Evolutionary conservation across 208 protist genomes (phyloP), one percentile per base, ranked within the genome.

Genomic region (Entamoeba histolytica): DNA sequence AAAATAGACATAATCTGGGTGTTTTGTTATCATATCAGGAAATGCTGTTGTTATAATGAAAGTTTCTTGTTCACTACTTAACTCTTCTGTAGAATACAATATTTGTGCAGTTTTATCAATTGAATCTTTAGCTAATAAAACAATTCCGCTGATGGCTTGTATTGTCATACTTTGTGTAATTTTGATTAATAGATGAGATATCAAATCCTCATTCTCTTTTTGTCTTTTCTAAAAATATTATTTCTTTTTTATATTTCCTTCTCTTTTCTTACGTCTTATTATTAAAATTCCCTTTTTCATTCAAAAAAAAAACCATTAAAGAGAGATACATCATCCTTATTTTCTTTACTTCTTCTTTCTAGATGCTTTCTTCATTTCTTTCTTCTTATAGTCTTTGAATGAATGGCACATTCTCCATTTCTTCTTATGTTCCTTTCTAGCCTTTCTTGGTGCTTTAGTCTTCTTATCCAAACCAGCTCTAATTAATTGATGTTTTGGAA

Each of bases 401-500:
- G 61, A 78, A 35, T 78, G 61, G 61, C 61, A 78, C 61, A 78
- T 78, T 78, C 61, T 78, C 61, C 61, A 78, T 35, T 78, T 78
- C 61, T 78, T 78, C 61, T 78, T 78, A 28, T 39, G 17, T 35
- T 78, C 61, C 61, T 78, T 78, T 78, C 61, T 78, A 39, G 17
- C 28, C 5, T 78, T 78, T 78, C 61, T 78, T 78, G 61, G 61
- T 7, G 61, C 61, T 35, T 78, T 78, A 8, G 61, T 78, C n/a
- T 93, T 55, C 50, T 55, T 51, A 15, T 55, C 49, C 0, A 93
- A 19, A 15, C 49, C 49, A 5, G n/a, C 96, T 94, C 98, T 97
- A 47, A 97, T 95, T 93, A 99, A 97, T 94, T 98, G 97, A 97
- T 98, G 98, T 96, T 98, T 98, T 94, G 98, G 97, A 97, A 99